A percentile compares a stretch with the other conserved stretches of the same genome.
Evolutionary conservation across 1,139 yeast species (phyloP).

Genomic region (Pichia sp.): DNA sequence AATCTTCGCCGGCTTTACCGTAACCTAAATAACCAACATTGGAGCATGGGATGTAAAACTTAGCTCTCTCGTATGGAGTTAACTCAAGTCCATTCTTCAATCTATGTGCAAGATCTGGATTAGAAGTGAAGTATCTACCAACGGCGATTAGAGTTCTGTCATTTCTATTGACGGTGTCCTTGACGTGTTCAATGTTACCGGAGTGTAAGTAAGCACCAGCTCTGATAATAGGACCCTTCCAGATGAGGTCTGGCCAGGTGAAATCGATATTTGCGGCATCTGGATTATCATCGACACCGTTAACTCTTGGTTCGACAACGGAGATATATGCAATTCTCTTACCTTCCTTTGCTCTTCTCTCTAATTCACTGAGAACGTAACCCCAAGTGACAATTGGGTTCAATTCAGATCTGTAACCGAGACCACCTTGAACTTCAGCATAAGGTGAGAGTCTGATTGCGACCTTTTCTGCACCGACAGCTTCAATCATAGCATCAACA

Average conservation of each 20-base stretch:
- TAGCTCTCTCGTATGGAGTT: constrained; percentile 32
- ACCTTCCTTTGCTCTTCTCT: constrained; percentile 35
- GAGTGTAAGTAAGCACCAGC: constrained; percentile 15
- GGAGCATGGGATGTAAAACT: constrained; percentile 29
- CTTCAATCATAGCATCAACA: constrained; percentile 31
- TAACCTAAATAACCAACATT: constrained; percentile 20
- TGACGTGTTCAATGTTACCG: constrained; percentile 2
- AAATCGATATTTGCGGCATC: constrained; percentile 7
- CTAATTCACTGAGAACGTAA: constrained; percentile 34
- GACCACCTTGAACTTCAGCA: constrained; percentile 36
- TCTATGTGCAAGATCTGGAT: constrained; percentile 47
- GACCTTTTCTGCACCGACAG: constrained; percentile 31
- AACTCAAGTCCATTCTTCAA: constrained; percentile 38
- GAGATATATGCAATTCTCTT: constrained; percentile 36
- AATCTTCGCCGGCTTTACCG: constrained; percentile 8
- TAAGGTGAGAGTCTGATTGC: constrained; percentile 62
- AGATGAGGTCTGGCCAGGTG: constrained; percentile 11
- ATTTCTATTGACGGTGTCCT: constrained; percentile 6
- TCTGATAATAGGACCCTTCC: constrained; percentile 12
- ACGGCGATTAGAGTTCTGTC: constrained; percentile 19
- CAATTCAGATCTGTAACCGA: constrained; percentile 29
- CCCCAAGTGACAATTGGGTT: constrained; percentile 34
- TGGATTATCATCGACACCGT: constrained; percentile 13
- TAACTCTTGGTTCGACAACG: constrained; percentile 34
- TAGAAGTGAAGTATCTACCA: constrained; percentile 42